Evolutionary conservation across 306 rosid species (phyloP).

Genomic region (Vigna angularis): DNA sequence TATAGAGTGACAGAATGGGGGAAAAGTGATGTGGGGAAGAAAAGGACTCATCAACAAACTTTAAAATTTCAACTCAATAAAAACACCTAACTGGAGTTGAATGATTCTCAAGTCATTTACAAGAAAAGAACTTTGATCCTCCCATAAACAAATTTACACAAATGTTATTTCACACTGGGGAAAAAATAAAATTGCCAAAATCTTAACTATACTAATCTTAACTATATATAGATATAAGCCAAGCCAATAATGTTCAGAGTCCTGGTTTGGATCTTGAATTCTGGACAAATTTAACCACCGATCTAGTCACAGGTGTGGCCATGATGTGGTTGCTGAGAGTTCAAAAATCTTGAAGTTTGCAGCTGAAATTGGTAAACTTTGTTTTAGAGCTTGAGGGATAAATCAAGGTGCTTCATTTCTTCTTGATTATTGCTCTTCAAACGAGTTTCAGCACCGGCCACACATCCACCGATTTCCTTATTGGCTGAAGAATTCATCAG

Average conservation of each 20-base stretch:
- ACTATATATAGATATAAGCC: background rate
- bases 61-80: constrained; percentile 40
- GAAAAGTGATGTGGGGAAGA: constrained; percentile 2
- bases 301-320: background rate
- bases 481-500: constrained; percentile 44
- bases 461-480: constrained; percentile 46
- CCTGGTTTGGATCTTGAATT: background rate
- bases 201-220: constrained; percentile 34
- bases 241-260: constrained; percentile 35
- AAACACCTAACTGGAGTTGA: constrained; percentile 34
- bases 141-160: constrained; percentile 49
- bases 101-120: constrained; percentile 42
- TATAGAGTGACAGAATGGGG: constrained; percentile 26
- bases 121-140: constrained; percentile 41
- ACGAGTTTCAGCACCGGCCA: constrained; percentile 47
- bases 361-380: background rate
- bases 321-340: background rate
- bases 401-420: constrained; percentile 70
- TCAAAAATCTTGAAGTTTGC: background rate
- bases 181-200: constrained; percentile 37
- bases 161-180: constrained; percentile 40
- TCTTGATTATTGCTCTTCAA: constrained; percentile 53
- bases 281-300: background rate
- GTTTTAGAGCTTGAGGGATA: constrained; percentile 71
- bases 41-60: constrained; percentile 40